These are phyloP conservation scores for Termitomyces heimii DNA, from an alignment of 768 basidiomycete species.

Conservation along the genomic window DNA sequence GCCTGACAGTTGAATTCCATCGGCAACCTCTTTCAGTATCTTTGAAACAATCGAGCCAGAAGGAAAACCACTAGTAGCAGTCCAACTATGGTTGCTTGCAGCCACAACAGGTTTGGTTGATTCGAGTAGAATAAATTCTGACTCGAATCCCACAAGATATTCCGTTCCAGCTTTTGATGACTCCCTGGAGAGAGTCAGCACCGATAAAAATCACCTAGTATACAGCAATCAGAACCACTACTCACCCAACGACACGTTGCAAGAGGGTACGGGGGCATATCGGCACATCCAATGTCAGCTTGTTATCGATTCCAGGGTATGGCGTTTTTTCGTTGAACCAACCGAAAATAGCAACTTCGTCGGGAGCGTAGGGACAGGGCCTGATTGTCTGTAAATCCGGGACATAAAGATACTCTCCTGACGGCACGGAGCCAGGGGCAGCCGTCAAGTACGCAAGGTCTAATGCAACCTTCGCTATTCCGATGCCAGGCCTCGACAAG, in stretches of 20 bases:
- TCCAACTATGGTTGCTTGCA: constrained; percentile 46
- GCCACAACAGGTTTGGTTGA: constrained; percentile 38
- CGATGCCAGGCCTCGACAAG: constrained; percentile 47
- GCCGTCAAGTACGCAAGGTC: constrained; percentile 44
- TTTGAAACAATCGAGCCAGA: constrained; percentile 39
- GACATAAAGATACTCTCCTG: constrained; percentile 57
- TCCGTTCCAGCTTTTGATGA: constrained; percentile 26
- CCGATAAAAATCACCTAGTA: no score
- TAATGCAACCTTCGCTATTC: constrained; percentile 37
- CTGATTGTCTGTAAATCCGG: constrained; percentile 51
- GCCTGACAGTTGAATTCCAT: constrained; percentile 37
- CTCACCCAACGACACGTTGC: constrained; percentile 45
- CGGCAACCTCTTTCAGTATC: constrained; percentile 54
- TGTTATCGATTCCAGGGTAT: constrained; percentile 22
- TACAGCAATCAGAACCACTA: neutral
- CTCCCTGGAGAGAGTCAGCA: constrained; percentile 17
- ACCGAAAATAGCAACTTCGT: constrained; percentile 60
- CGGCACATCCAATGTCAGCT: constrained; percentile 32
- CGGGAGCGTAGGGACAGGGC: constrained; percentile 49
- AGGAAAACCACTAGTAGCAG: constrained; percentile 28
- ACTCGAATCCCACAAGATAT: constrained; percentile 65
- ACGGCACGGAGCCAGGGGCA: constrained; percentile 38
- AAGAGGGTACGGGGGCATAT: constrained; percentile 58
- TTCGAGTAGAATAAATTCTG: constrained; percentile 62
- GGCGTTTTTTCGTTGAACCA: constrained; percentile 59